phyloP scores from a whole-genome alignment of 208 protist species.

The Trypanosomatidae sp. region DNA sequence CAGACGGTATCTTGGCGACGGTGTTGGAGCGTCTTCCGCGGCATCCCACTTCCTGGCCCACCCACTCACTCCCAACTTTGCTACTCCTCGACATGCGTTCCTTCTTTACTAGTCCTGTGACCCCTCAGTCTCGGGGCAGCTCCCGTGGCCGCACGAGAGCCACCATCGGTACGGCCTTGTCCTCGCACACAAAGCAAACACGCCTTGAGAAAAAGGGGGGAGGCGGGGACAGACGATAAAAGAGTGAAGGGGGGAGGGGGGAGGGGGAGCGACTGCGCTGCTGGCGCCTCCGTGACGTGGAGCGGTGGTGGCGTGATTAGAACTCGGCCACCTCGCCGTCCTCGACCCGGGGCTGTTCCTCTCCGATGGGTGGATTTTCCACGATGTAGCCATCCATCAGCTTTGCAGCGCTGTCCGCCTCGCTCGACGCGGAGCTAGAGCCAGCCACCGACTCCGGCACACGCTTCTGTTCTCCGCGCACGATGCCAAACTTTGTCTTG shows the following conservation, averaged over 20 bases:
- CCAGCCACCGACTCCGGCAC: constrained; percentile 26
- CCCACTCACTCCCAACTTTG: not conserved
- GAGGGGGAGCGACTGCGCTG: not conserved
- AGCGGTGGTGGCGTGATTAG: not conserved
- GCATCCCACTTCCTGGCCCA: not conserved
- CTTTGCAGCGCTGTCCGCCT: constrained; percentile 4
- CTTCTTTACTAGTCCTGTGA: not conserved
- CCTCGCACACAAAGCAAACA: not conserved
- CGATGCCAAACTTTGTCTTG: constrained; percentile 63
- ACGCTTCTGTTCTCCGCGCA: constrained; percentile 55
- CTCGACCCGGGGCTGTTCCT: constrained; percentile 50
- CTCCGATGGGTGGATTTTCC: constrained; percentile 32
- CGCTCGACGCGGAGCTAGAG: constrained; percentile 16
- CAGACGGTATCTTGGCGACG: not conserved
- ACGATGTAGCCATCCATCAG: constrained; percentile 4
- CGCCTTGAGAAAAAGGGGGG: not conserved
- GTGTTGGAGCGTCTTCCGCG: not conserved
- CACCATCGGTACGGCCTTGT: not conserved
- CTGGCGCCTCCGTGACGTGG: not conserved
- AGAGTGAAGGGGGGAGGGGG: not conserved
- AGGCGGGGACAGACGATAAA: not conserved
- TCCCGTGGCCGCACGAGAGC: too few relatives aligned
- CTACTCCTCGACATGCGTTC: not conserved
- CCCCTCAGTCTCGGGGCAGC: not conserved
- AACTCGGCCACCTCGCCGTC: constrained; percentile 41